Evolutionary conservation across 768 basidiomycete species (phyloP).

Genomic region (Boletus subcaerulescens): DNA sequence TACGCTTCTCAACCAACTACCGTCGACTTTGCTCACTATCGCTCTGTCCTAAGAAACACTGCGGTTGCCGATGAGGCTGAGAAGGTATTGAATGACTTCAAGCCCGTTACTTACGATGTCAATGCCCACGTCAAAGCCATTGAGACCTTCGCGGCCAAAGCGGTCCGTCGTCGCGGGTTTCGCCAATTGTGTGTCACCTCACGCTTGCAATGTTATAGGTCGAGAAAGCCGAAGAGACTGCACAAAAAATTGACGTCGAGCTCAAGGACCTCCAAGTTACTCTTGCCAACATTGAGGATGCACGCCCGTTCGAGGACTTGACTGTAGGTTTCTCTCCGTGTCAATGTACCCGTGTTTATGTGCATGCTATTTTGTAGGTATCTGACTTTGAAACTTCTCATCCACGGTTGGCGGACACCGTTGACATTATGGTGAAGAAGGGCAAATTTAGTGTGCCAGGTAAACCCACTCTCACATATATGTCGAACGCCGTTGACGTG

Average conservation of each 20-base stretch:
- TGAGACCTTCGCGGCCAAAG: constrained; percentile 94
- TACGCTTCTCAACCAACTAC: constrained; percentile 72
- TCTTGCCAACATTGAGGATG: constrained; percentile 94
- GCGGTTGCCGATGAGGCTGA: constrained; percentile 90
- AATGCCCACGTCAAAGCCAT: constrained; percentile 88
- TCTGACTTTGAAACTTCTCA: constrained; percentile 90
- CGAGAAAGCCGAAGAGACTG: constrained; percentile 84
- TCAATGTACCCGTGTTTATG: neutral
- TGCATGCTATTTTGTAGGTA: constrained; percentile 44
- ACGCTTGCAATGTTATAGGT: constrained; percentile 48
- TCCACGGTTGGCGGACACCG: constrained; percentile 86
- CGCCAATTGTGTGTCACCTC: constrained; percentile 1
- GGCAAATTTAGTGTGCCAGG: constrained; percentile 99
- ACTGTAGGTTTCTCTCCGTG: constrained; percentile 56
- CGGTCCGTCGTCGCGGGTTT: constrained; percentile 53
- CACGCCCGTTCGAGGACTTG: constrained; percentile 95
- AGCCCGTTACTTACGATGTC: constrained; percentile 93
- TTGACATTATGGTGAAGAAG: constrained; percentile 94
- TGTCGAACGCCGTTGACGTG: neutral
- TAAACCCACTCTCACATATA: constrained; percentile 26
- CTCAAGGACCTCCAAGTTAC: constrained; percentile 89
- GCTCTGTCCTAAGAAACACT: constrained; percentile 88
- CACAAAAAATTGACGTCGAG: constrained; percentile 86
- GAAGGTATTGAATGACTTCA: constrained; percentile 84
- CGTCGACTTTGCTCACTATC: constrained; percentile 90